Conservation (phyloP, 1,284 basidiomycete genomes). For the Leccinum pachyderme region DNA sequence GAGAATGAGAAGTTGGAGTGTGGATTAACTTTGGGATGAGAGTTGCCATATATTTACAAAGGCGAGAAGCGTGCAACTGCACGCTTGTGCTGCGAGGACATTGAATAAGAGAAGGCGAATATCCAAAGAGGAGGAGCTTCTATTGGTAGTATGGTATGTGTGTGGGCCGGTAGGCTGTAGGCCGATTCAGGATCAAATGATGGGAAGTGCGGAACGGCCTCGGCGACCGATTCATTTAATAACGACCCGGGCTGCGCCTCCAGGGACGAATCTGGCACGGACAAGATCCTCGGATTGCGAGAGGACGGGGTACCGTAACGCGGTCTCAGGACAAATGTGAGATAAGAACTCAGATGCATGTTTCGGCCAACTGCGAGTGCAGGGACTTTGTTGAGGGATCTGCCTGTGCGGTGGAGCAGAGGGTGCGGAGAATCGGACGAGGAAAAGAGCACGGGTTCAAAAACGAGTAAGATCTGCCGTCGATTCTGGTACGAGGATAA, state of each 20-base stretch:
- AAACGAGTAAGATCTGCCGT: neutral
- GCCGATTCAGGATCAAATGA: conserved; percentile 24
- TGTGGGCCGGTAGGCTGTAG: neutral
- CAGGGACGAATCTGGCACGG: conserved; percentile 3
- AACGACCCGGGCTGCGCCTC: neutral
- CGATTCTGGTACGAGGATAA: neutral
- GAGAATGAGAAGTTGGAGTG: neutral
- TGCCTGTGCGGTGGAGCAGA: neutral
- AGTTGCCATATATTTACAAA: conserved; percentile 1
- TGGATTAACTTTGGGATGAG: neutral
- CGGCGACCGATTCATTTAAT: conserved; percentile 10
- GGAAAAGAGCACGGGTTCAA: conserved; percentile 8
- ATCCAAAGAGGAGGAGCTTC: neutral
- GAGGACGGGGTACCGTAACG: conserved; percentile 1
- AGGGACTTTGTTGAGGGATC: conserved; percentile 2
- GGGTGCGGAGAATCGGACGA: conserved; percentile 18
- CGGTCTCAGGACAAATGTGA: conserved; percentile 1
- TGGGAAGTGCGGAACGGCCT: conserved; percentile 8
- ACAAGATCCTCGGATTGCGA: conserved; percentile 25
- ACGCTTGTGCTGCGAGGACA: conserved; percentile 1
- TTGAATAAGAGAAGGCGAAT: conserved; percentile 7
- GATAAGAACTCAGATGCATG: conserved; percentile 5
- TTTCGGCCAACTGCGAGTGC: conserved; percentile 6
- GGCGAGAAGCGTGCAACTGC: neutral
- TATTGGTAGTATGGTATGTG: neutral